These are phyloP conservation scores for Penicillium sp. DNA, from an alignment of 2,329 filamentous ascomycete species.

Conservation along the genomic window DNA sequence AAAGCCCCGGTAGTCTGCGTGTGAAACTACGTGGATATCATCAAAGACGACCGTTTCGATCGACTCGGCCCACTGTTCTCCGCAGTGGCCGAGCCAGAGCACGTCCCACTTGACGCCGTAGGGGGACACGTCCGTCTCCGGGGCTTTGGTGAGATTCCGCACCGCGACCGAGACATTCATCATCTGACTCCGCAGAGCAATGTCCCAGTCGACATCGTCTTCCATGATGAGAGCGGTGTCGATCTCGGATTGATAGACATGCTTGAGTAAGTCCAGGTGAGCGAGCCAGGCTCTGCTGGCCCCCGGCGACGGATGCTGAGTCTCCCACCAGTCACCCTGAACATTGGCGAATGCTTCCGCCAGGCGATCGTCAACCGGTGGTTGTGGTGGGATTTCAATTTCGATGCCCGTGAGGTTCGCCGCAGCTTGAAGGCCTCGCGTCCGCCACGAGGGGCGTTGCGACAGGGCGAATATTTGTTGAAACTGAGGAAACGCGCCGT, in stretches of 20 bases:
- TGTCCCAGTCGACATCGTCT: slow-evolving; percentile 47
- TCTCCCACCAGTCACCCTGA: not conserved
- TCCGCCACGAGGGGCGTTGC: slow-evolving; percentile 1
- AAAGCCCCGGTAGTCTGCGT: slow-evolving; percentile 25
- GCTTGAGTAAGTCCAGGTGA: slow-evolving; percentile 2
- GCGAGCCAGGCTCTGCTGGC: slow-evolving; percentile 4
- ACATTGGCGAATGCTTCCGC: not conserved
- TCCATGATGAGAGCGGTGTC: slow-evolving; percentile 53
- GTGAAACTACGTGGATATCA: slow-evolving; percentile 32
- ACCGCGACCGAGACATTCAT: slow-evolving; percentile 37
- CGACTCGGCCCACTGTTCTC: slow-evolving; percentile 20
- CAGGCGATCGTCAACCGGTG: slow-evolving; percentile 1
- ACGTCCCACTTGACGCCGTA: slow-evolving; percentile 44
- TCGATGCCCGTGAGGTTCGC: slow-evolving; percentile 1
- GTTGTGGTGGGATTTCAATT: slow-evolving; percentile 4
- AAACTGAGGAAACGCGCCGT: not conserved
- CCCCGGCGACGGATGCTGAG: not conserved
- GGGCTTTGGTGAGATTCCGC: slow-evolving; percentile 26
- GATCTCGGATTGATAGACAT: not conserved
- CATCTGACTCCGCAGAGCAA: slow-evolving; percentile 38
- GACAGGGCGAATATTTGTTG: slow-evolving; percentile 3
- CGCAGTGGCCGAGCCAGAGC: slow-evolving; percentile 47
- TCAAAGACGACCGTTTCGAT: slow-evolving; percentile 27
- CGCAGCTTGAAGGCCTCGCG: not conserved
- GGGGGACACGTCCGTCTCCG: slow-evolving; percentile 20